phyloP scores from a whole-genome alignment of 2,329 filamentous ascomycete species.

The Aspergillus sp. region DNA sequence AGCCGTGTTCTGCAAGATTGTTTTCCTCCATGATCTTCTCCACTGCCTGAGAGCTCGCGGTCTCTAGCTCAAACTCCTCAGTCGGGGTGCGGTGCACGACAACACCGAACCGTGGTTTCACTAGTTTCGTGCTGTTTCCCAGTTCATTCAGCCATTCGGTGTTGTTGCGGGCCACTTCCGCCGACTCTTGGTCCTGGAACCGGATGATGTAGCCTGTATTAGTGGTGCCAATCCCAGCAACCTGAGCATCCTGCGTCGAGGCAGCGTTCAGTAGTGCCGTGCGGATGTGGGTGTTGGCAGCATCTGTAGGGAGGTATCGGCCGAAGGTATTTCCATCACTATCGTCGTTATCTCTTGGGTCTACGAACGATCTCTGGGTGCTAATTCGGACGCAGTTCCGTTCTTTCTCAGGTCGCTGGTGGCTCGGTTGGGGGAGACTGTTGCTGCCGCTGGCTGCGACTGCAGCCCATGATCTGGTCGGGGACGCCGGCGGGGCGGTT shows the following conservation, averaged over 20 bases:
- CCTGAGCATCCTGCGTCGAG: conserved; percentile 16
- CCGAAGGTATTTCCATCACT: too few species aligned
- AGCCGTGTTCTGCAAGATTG: conserved; percentile 12
- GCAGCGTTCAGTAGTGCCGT: neutral
- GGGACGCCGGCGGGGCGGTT: too few species aligned
- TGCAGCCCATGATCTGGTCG: too few species aligned
- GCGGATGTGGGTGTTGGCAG: neutral
- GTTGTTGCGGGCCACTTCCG: conserved; percentile 21
- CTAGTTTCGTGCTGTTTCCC: conserved; percentile 19
- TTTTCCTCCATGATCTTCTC: conserved; percentile 22
- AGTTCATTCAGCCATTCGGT: conserved; percentile 23
- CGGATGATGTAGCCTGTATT: conserved; percentile 26
- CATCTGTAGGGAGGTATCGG: neutral
- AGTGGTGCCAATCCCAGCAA: conserved; percentile 18
- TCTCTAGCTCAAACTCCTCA: conserved; percentile 16
- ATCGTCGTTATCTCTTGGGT: too few species aligned
- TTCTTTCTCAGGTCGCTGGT: too few species aligned
- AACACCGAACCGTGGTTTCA: conserved; percentile 21
- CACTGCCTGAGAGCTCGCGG: conserved; percentile 12
- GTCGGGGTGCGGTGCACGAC: conserved; percentile 19
- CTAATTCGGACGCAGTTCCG: too few species aligned
- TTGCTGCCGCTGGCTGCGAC: too few species aligned
- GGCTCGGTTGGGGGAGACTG: too few species aligned
- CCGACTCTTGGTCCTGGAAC: conserved; percentile 21
- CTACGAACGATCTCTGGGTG: too few species aligned